A percentile compares a stretch with the other conserved stretches of the same genome.
Evolutionary conservation across 106 monocot species (phyloP).

Genomic region (Hemerocallis citrina): DNA sequence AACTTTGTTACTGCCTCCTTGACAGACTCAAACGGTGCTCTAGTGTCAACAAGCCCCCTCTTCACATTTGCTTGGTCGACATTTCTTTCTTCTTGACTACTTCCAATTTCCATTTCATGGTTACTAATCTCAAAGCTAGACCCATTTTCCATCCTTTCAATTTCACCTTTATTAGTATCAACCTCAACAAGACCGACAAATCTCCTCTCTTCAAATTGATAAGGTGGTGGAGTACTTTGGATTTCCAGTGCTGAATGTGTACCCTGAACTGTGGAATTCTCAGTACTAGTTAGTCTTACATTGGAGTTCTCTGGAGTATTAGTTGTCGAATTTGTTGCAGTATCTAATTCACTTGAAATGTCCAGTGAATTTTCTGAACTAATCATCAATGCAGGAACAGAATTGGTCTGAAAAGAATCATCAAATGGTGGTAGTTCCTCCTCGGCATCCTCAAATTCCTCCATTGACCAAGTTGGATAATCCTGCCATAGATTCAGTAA

Average conservation of each 20-base stretch:
- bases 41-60: slow-evolving; percentile 47
- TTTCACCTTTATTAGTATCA: slow-evolving; percentile 4
- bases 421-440: slow-evolving; percentile 6
- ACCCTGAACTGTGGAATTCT: too few relatives aligned
- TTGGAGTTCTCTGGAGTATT: too few relatives aligned
- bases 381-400: too few relatives aligned
- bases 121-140: neutral
- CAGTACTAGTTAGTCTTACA: too few relatives aligned
- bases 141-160: neutral
- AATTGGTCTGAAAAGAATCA: neutral
- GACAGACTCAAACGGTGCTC: slow-evolving; percentile 64
- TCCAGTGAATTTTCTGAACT: too few relatives aligned
- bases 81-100: slow-evolving; percentile 2
- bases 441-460: slow-evolving; percentile 8
- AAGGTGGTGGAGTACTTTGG: neutral
- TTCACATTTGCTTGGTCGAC: slow-evolving; percentile 4
- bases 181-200: neutral
- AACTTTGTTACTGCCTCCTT: slow-evolving; percentile 52
- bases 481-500: slow-evolving; percentile 3
- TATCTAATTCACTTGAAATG: too few relatives aligned
- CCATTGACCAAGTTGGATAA: neutral
- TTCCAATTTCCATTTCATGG: slow-evolving; percentile 5
- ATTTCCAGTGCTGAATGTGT: slow-evolving; percentile 1
- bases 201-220: neutral
- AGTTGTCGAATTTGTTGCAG: too few relatives aligned